Base-by-base conservation (phyloP, 2,329 filamentous ascomycete genomes). In the Coniochaeta sp. region DNA sequence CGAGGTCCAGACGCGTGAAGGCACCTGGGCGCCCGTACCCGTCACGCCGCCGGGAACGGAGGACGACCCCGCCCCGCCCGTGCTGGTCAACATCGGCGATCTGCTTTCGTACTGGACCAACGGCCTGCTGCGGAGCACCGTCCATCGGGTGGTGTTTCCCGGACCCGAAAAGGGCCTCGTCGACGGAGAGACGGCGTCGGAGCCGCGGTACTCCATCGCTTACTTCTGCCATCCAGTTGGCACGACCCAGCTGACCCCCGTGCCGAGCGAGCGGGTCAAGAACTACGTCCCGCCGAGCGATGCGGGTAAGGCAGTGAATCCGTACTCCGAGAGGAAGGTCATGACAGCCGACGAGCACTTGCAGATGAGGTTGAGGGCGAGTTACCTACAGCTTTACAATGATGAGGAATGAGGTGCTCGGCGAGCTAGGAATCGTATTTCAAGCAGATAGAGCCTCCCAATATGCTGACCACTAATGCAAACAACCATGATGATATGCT, bases 101-200 rank as follows among this genome's bases (percentile, higher is more conserved):
- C 69, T 89, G 70, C 75, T 88, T 62, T 89, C 86, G 36, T 95
- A 96, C 72, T 98, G 93, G 93, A 98, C 95, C 1, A 89, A 89
- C 64, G 92, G 93, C 0, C 74, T 97, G 55, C 81, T 98, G 63
- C 89, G 91, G 67, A 92, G 88, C 66, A 97, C 93, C 0, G 85
- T 97, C 6, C 95, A 98, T 71, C 81, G 93, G 12, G 95, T 98
- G 32, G 86, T 93, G 0, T 95, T 96, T 65, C 75, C 79, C 0
- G 30, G 26, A 2, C 80, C 81, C 1, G 67, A 71, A 30, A 74
- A 75, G 0, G 75, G 72, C 32, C 32, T 61, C 9, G 69, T 75
- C 1, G 62, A 71, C 1, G 80, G 77, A n/a, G 82, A 83, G 70
- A 74, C 72, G 4, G 79, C 74, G 34, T 66, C 69, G 0, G 81